Evolutionary conservation across 495 filamentous ascomycete species (phyloP).

Genomic region (Beverwykella pulmonaria): DNA sequence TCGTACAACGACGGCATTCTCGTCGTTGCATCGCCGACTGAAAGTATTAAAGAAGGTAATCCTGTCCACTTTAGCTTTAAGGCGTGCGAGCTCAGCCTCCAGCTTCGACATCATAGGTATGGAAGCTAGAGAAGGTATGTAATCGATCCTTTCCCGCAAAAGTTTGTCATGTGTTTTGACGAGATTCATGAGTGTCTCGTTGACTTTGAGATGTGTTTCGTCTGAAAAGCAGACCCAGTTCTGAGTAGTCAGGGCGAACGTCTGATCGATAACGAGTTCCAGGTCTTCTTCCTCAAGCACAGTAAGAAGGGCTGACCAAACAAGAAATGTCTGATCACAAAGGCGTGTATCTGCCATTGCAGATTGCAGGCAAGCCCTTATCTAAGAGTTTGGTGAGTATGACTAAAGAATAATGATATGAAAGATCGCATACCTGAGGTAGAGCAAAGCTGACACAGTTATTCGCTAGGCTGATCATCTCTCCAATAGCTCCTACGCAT

Average conservation of each 20-base stretch:
- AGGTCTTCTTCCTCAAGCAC: constrained; percentile 76
- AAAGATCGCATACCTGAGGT: constrained; percentile 68
- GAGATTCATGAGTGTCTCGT: constrained; percentile 65
- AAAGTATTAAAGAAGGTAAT: constrained; percentile 70
- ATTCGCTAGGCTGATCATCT: constrained; percentile 77
- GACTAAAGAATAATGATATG: neutral
- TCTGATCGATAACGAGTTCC: constrained; percentile 77
- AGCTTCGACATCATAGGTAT: constrained; percentile 69
- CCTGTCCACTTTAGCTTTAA: constrained; percentile 63
- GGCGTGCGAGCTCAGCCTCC: constrained; percentile 61
- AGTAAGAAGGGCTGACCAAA: constrained; percentile 78
- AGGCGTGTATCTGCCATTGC: constrained; percentile 74
- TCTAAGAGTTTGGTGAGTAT: constrained; percentile 52
- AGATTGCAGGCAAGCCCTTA: constrained; percentile 84
- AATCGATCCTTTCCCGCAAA: constrained; percentile 65
- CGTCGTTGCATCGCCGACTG: constrained; percentile 70
- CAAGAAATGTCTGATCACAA: constrained; percentile 73
- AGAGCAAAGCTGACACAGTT: constrained; percentile 73
- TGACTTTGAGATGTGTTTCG: constrained; percentile 58
- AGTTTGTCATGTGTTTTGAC: constrained; percentile 61
- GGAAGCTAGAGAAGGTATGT: constrained; percentile 75
- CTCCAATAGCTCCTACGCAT: constrained; percentile 79
- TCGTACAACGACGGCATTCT: constrained; percentile 79
- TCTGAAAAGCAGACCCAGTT: constrained; percentile 73
- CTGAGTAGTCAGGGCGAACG: constrained; percentile 79